phyloP scores from a whole-genome alignment of 495 filamentous ascomycete genomes.

The Lophium mytilinum region DNA sequence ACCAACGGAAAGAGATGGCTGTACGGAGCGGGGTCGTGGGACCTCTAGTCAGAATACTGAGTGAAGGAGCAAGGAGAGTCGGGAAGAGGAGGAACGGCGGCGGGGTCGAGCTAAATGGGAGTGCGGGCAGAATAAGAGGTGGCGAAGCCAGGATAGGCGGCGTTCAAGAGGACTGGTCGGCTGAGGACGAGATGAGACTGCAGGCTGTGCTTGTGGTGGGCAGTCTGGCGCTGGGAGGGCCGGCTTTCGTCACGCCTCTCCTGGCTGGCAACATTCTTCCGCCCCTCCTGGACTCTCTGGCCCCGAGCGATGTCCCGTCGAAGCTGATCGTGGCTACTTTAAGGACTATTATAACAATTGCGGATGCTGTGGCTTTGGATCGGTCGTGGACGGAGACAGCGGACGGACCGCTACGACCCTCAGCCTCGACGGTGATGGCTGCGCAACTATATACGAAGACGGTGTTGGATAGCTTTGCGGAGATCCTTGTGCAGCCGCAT shows the following conservation, averaged over 20 bases:
- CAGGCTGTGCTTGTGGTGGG: conserved; percentile 75
- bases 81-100: conserved; percentile 33
- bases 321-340: conserved; percentile 64
- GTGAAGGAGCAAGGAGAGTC: conserved; percentile 22
- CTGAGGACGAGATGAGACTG: conserved; percentile 59
- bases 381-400: conserved; percentile 41
- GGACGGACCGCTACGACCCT: conserved; percentile 34
- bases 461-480: conserved; percentile 48
- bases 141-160: conserved; percentile 14
- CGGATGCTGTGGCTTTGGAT: conserved; percentile 45
- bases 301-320: conserved; percentile 53
- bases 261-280: conserved; percentile 57
- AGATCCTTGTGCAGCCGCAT: conserved; percentile 57
- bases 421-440: conserved; percentile 37
- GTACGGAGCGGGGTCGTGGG: conserved; percentile 61
- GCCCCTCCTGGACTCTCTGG: conserved; percentile 58
- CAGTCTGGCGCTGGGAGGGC: conserved; percentile 79
- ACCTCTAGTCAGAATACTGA: conserved; percentile 55
- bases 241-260: conserved; percentile 67
- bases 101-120: conserved; percentile 31
- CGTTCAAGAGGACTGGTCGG: conserved; percentile 29
- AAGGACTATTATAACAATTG: conserved; percentile 62
- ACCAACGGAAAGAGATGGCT: conserved; percentile 74
- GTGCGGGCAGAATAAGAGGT: neutral
- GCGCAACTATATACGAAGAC: conserved; percentile 54